phyloP scores from a whole-genome alignment of 2,329 filamentous ascomycete species.

The Ophiosphaerella narmari region DNA sequence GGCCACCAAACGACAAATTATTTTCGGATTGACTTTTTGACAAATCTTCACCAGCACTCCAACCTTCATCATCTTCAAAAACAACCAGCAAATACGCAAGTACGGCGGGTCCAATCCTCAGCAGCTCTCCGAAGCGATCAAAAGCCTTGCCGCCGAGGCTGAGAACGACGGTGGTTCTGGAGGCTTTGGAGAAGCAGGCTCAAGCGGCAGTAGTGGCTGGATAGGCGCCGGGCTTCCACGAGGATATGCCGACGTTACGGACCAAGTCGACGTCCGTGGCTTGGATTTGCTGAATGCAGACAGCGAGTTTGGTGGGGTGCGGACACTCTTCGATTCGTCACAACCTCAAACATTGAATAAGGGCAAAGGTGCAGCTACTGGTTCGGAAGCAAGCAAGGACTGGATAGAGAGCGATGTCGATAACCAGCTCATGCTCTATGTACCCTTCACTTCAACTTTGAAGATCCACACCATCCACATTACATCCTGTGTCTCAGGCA shows the following conservation, averaged over 20 bases:
- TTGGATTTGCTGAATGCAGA: constrained; percentile 89
- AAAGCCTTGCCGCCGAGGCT: constrained; percentile 71
- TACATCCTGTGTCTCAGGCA: constrained; percentile 72
- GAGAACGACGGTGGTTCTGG: constrained; percentile 51
- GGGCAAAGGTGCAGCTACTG: constrained; percentile 60
- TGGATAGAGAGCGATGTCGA: constrained; percentile 97
- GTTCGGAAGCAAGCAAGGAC: constrained; percentile 63
- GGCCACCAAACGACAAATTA: constrained; percentile 29
- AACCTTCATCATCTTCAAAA: constrained; percentile 83
- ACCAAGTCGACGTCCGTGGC: constrained; percentile 76
- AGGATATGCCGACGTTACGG: constrained; percentile 82
- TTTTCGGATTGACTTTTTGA: background rate
- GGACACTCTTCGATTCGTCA: constrained; percentile 70
- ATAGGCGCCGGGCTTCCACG: constrained; percentile 74
- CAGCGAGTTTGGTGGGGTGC: constrained; percentile 72
- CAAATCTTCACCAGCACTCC: constrained; percentile 63
- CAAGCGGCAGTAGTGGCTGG: constrained; percentile 63
- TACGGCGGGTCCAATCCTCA: constrained; percentile 75
- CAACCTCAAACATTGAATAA: constrained; percentile 66
- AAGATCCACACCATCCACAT: constrained; percentile 89
- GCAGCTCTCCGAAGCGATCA: constrained; percentile 71
- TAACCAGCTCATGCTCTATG: constrained; percentile 91
- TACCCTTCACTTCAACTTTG: constrained; percentile 84
- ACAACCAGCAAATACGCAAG: constrained; percentile 68
- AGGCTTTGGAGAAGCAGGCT: constrained; percentile 49